phyloP scores from a whole-genome alignment of 768 basidiomycete genomes.

The Tylopilus felleus region DNA sequence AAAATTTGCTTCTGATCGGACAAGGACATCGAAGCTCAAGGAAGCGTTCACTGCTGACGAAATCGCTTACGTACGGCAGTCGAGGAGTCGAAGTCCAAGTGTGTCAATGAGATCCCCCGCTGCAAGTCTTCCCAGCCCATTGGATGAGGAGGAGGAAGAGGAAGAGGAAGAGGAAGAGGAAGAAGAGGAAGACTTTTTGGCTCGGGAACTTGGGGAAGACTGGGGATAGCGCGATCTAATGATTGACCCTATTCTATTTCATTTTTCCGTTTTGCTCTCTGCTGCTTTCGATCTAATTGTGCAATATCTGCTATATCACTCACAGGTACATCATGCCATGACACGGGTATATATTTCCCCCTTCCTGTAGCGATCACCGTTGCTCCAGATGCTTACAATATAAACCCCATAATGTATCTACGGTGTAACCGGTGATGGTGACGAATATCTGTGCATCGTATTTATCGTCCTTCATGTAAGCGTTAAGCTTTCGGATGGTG shows the following conservation, averaged over 20 bases:
- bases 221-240: conserved; percentile 51
- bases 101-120: conserved; percentile 6
- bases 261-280: conserved; percentile 1
- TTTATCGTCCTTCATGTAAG: conserved; percentile 42
- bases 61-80: conserved; percentile 24
- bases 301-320: conserved; percentile 17
- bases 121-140: conserved; percentile 20
- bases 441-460: conserved; percentile 55
- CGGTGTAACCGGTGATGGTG: conserved; percentile 46
- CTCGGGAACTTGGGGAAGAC: conserved; percentile 75
- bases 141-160: conserved; percentile 41
- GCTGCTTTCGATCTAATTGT: conserved; percentile 21
- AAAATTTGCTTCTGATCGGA: conserved; percentile 64
- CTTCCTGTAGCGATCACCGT: background rate
- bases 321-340: background rate
- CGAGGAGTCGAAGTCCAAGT: conserved; percentile 25
- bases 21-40: conserved; percentile 65
- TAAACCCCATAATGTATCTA: conserved; percentile 54
- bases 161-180: conserved; percentile 60
- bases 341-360: background rate
- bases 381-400: conserved; percentile 46
- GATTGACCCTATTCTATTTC: conserved; percentile 2
- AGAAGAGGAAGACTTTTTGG: conserved; percentile 78
- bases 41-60: conserved; percentile 60
- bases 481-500: conserved; percentile 58